These are phyloP conservation scores for Podaxis pistillaris DNA, from an alignment of 768 basidiomycete species.

Conservation along the genomic window DNA sequence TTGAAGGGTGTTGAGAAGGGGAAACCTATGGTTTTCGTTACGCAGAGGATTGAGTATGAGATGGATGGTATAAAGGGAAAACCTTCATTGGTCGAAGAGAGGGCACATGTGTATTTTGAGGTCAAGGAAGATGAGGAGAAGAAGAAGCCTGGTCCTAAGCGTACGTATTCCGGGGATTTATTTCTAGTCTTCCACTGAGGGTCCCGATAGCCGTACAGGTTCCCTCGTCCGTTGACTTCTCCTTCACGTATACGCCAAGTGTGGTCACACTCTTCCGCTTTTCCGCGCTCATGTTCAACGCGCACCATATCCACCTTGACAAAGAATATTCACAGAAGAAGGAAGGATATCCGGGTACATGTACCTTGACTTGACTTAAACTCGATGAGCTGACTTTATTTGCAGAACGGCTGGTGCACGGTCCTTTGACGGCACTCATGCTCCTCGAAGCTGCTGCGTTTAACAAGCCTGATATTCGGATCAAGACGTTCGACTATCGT, in stretches of 20 bases:
- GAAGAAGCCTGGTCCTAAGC: slow-evolving; percentile 12
- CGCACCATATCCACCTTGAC: slow-evolving; percentile 82
- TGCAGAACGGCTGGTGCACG: slow-evolving; percentile 80
- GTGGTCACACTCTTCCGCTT: slow-evolving; percentile 79
- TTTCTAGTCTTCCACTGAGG: not conserved
- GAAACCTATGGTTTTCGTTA: slow-evolving; percentile 74
- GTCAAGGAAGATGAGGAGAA: slow-evolving; percentile 17
- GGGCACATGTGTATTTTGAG: slow-evolving; percentile 63
- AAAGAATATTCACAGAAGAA: slow-evolving; percentile 61
- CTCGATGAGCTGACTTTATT: not conserved
- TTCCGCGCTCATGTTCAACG: slow-evolving; percentile 85
- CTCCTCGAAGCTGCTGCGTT: slow-evolving; percentile 61
- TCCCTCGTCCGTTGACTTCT: slow-evolving; percentile 51
- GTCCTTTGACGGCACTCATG: slow-evolving; percentile 79
- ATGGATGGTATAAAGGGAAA: slow-evolving; percentile 36
- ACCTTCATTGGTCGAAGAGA: slow-evolving; percentile 58
- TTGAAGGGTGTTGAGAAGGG: slow-evolving; percentile 66
- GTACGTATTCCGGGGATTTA: not conserved
- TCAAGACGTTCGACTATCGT: slow-evolving; percentile 64
- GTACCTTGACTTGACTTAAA: not conserved
- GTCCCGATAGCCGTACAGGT: slow-evolving; percentile 44
- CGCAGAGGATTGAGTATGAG: slow-evolving; percentile 55
- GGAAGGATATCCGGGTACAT: slow-evolving; percentile 72
- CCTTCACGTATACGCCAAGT: slow-evolving; percentile 65
- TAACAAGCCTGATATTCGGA: slow-evolving; percentile 42